phyloP scores from a whole-genome alignment of 768 basidiomycete species.

The Hericium coralloides region DNA sequence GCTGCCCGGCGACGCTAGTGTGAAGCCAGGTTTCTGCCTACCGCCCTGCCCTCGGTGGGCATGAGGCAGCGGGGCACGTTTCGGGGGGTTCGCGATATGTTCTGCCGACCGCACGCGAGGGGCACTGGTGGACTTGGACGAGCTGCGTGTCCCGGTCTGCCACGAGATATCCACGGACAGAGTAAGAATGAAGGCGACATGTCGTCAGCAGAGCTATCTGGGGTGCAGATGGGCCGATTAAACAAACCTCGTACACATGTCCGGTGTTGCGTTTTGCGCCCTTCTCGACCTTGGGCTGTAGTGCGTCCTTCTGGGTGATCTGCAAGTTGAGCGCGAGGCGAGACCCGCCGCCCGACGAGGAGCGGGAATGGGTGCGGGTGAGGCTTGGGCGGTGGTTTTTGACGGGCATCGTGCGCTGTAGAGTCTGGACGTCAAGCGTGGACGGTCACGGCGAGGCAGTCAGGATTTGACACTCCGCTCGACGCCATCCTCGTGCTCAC shows the following conservation, averaged over 20 bases:
- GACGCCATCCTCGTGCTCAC: neutral
- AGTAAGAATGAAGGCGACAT: too few relatives aligned
- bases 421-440: neutral
- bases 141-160: constrained; percentile 4
- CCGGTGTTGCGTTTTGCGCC: constrained; percentile 34
- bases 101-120: constrained; percentile 11
- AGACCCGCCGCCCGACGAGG: constrained; percentile 45
- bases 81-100: constrained; percentile 7
- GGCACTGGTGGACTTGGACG: constrained; percentile 6
- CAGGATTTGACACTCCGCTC: neutral
- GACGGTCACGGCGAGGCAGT: neutral
- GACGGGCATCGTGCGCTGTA: constrained; percentile 30
- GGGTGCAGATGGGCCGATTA: constrained; percentile 9
- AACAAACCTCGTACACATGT: constrained; percentile 37
- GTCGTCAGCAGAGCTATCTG: neutral
- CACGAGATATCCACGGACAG: neutral
- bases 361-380: constrained; percentile 54
- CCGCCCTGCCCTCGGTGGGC: neutral
- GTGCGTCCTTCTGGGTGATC: constrained; percentile 56
- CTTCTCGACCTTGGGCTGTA: constrained; percentile 40
- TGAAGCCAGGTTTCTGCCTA: constrained; percentile 46
- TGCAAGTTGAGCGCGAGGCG: constrained; percentile 54
- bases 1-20: constrained; percentile 39
- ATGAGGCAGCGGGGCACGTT: constrained; percentile 1
- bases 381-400: constrained; percentile 41